Base-by-base conservation (phyloP, 805 yeast genomes). In the Saccharomycopsis babjevae region DNA sequence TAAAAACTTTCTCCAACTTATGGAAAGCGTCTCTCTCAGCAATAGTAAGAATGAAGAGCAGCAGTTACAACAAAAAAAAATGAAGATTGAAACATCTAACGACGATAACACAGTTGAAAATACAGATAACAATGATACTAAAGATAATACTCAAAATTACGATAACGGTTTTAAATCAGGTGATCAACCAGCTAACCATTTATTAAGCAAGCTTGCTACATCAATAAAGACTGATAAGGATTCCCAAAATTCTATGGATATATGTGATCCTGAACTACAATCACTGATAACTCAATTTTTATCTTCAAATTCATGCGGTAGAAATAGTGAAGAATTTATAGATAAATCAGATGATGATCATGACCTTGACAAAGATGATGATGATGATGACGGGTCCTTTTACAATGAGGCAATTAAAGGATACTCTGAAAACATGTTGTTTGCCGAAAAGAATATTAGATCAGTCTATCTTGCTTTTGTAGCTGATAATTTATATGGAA, bases 1-100 rank as follows among this genome's bases (percentile, higher is more conserved):
- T 25, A 76, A 77, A 64, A 77, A 81, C 50, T 85, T 86, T 64
- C 79, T 86, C 42, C 83, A 82, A 62, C 80, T 84, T 78, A 82
- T 87, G 79, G 90, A 85, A 68, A 76, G 80, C 57, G 72, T 85
- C 34, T 46, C 52, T 16, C 32, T 46, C 28, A 42, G 18, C 25
- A n/a, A n/a, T n/a, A 22, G 25, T 7, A 42, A 42, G 18, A 42
- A 1, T 20, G 50, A 42, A n/a, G 50, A 22, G 20, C 28, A n/a
- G 11, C 20, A 42, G 18, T 42, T 25, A 22, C 50, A 42, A 8
- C 13, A 54, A 50, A 30, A 46, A n/a, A 11, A 50, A n/a, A n/a
- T n/a, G 20, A 34, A 42, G 11, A 42, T 22, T 13, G 32, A 18
- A 39, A 5, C 28, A 10, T 28, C 18, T 20, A 4, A 20, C 18